Evolutionary conservation across 768 basidiomycete genomes (phyloP).

Genomic region (Paxillus ammoniavirescens): DNA sequence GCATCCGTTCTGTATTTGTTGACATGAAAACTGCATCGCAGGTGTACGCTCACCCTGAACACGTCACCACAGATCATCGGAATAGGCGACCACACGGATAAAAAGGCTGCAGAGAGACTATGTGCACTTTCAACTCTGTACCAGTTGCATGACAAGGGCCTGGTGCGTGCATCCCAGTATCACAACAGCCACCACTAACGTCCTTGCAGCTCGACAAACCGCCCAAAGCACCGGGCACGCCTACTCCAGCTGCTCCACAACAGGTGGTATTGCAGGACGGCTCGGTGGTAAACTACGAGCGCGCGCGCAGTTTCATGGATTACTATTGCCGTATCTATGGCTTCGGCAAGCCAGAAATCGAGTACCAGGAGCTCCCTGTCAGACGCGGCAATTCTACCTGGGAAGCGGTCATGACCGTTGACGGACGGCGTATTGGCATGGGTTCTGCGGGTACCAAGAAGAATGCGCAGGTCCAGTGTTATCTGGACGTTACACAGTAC

Average conservation of each 20-base stretch:
- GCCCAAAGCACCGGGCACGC: slow-evolving; percentile 15
- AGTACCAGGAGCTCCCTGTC: slow-evolving; percentile 39
- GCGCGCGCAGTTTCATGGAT: slow-evolving; percentile 89
- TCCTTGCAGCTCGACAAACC: slow-evolving; percentile 27
- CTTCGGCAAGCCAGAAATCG: slow-evolving; percentile 72
- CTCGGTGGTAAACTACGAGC: slow-evolving; percentile 60
- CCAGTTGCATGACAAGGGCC: slow-evolving; percentile 59
- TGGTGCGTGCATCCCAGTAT: slow-evolving; percentile 48
- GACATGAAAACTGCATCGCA: slow-evolving; percentile 10
- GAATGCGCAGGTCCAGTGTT: slow-evolving; percentile 65
- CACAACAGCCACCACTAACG: not conserved
- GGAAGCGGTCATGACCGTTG: slow-evolving; percentile 77
- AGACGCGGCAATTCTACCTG: slow-evolving; percentile 38
- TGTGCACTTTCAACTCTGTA: slow-evolving; percentile 73
- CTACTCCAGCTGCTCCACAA: slow-evolving; percentile 5
- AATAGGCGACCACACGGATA: slow-evolving; percentile 56
- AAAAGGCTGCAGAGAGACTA: slow-evolving; percentile 69
- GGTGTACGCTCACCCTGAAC: slow-evolving; percentile 25
- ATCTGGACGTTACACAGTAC: slow-evolving; percentile 85
- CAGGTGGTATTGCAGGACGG: slow-evolving; percentile 57
- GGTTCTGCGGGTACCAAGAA: slow-evolving; percentile 73
- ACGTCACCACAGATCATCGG: slow-evolving; percentile 45
- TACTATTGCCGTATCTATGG: slow-evolving; percentile 84
- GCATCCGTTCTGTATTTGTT: not conserved
- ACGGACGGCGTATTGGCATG: slow-evolving; percentile 78